These are phyloP conservation scores for Desmodesmus armatus DNA, from an alignment of 139 green algal species.

Conservation along the genomic window DNA sequence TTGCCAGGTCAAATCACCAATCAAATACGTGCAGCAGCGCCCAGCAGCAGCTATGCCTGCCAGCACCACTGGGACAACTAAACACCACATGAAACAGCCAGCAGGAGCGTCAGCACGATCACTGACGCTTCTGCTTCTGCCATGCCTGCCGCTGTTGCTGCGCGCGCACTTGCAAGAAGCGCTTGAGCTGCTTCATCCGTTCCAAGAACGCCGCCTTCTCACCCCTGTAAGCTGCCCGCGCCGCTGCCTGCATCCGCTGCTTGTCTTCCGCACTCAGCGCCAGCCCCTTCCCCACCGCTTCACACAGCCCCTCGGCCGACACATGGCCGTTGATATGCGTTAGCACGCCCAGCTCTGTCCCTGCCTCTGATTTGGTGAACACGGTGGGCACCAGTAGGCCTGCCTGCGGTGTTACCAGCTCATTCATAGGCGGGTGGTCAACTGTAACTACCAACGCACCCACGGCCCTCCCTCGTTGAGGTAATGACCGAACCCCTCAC, in stretches of 20 bases:
- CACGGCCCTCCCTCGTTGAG: conserved; percentile 11
- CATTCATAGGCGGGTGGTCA: conserved; percentile 16
- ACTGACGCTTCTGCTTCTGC: neutral
- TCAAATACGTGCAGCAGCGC: neutral
- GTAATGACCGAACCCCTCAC: neutral
- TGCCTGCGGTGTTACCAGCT: neutral
- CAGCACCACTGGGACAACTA: neutral
- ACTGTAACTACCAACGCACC: neutral
- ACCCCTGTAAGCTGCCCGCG: neutral
- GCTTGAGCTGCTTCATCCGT: neutral
- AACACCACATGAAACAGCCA: no score
- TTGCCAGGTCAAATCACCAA: neutral
- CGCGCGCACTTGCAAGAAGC: neutral
- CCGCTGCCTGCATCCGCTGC: neutral
- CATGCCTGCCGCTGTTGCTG: no score
- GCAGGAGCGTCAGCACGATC: neutral
- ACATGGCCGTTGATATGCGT: neutral
- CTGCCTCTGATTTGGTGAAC: neutral
- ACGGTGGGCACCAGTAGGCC: conserved; percentile 10
- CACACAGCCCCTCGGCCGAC: neutral
- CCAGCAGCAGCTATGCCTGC: neutral
- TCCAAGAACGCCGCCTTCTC: neutral
- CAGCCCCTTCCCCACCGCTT: neutral
- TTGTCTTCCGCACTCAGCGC: neutral
- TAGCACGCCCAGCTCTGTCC: neutral